A percentile compares a stretch with the other conserved stretches of the same genome.
Evolutionary conservation across 2,329 filamentous ascomycete species (phyloP).

Genomic region (Acrocalymma vagum): DNA sequence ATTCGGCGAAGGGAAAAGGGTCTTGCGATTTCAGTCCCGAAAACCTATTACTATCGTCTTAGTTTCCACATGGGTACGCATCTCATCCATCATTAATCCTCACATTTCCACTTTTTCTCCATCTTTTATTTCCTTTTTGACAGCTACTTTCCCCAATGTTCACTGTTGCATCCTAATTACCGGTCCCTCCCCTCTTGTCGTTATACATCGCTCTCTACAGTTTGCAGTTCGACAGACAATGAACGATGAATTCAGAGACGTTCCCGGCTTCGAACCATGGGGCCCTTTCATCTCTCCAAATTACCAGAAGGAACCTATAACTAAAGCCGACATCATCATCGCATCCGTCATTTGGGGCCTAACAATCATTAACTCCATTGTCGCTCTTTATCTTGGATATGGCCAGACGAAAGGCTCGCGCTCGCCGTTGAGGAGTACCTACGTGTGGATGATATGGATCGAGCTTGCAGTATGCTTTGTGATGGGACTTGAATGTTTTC

Average conservation of each 20-base stretch:
- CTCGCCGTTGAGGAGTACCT: slow-evolving; percentile 46
- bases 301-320: slow-evolving; percentile 38
- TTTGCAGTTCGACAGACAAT: slow-evolving; percentile 13
- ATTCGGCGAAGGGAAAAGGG: too few species aligned
- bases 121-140: too few species aligned
- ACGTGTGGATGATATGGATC: slow-evolving; percentile 60
- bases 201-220: background rate
- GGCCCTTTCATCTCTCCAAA: slow-evolving; percentile 32
- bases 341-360: slow-evolving; percentile 38
- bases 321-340: slow-evolving; percentile 39
- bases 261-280: slow-evolving; percentile 29
- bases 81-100: too few species aligned
- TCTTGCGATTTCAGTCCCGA: too few species aligned
- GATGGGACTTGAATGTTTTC: slow-evolving; percentile 52
- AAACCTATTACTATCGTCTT: too few species aligned
- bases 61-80: too few species aligned
- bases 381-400: slow-evolving; percentile 45
- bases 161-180: background rate
- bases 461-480: slow-evolving; percentile 54
- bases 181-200: too few species aligned
- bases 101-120: too few species aligned
- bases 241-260: slow-evolving; percentile 24
- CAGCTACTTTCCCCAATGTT: too few species aligned
- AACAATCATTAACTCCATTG: slow-evolving; percentile 32
- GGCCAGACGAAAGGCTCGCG: slow-evolving; percentile 35